Conservation (phyloP, 2,329 filamentous ascomycete genomes). For the Xylariaceae sp. region DNA sequence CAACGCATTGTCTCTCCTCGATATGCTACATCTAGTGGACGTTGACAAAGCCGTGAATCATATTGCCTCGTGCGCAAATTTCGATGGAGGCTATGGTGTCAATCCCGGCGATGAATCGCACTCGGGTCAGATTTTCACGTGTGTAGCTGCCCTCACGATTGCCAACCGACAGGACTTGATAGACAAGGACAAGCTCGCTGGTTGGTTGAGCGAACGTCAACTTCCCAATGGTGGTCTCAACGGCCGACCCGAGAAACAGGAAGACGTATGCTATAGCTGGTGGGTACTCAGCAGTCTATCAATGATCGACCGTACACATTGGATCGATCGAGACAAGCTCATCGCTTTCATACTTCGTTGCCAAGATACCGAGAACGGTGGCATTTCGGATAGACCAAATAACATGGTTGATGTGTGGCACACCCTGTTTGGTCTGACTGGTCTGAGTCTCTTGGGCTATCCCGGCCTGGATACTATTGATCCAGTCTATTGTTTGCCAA, state of each 20-base stretch:
- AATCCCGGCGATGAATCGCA: slow-evolving; percentile 90
- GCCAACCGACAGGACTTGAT: slow-evolving; percentile 77
- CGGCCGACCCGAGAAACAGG: slow-evolving; percentile 88
- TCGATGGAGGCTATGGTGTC: slow-evolving; percentile 91
- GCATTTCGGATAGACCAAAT: slow-evolving; percentile 84
- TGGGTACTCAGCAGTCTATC: slow-evolving; percentile 92
- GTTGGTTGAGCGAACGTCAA: slow-evolving; percentile 92
- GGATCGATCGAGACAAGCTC: slow-evolving; percentile 84
- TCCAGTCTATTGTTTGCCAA: slow-evolving; percentile 82
- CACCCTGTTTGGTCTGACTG: slow-evolving; percentile 83
- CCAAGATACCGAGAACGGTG: slow-evolving; percentile 80
- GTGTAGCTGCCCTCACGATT: slow-evolving; percentile 81
- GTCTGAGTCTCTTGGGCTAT: slow-evolving; percentile 77
- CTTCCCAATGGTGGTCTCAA: slow-evolving; percentile 84
- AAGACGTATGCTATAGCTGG: slow-evolving; percentile 99
- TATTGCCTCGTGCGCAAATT: slow-evolving; percentile 80
- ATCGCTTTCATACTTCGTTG: slow-evolving; percentile 78
- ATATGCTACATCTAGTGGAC: slow-evolving; percentile 68
- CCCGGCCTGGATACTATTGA: slow-evolving; percentile 77
- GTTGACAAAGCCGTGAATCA: slow-evolving; percentile 76
- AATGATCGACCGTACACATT: slow-evolving; percentile 83
- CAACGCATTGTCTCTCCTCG: slow-evolving; percentile 82
- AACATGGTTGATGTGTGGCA: slow-evolving; percentile 98
- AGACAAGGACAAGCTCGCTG: slow-evolving; percentile 74
- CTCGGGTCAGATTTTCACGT: slow-evolving; percentile 93